A percentile compares a stretch with the other conserved stretches of the same genome.
phyloP scores from a whole-genome alignment of 1,284 basidiomycete species.

The Trichosporon asahii region DNA sequence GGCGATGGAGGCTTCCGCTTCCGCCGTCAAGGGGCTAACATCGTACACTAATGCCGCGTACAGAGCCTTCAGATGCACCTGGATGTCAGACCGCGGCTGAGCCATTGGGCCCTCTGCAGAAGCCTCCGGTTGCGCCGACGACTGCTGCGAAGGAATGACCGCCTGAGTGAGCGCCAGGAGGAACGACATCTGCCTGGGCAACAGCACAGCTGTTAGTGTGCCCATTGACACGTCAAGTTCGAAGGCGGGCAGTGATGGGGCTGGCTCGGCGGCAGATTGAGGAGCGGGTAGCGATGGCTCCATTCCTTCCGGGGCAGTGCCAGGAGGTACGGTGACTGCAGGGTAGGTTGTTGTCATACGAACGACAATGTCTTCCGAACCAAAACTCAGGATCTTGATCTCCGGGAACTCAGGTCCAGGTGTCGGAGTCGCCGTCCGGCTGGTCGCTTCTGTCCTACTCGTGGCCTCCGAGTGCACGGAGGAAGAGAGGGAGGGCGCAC shows the following conservation, averaged over 20 bases:
- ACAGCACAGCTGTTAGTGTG: slow-evolving; percentile 30
- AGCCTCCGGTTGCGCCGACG: neutral
- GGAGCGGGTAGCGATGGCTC: neutral
- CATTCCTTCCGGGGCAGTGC: neutral
- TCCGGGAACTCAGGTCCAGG: slow-evolving; percentile 14
- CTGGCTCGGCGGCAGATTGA: too few relatives aligned
- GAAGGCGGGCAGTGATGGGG: slow-evolving; percentile 23
- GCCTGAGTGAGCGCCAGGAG: slow-evolving; percentile 30
- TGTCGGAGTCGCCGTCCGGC: slow-evolving; percentile 33
- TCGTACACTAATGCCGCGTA: slow-evolving; percentile 38
- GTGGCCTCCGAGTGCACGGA: neutral
- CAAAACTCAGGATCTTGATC: slow-evolving; percentile 39
- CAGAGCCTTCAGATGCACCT: slow-evolving; percentile 33
- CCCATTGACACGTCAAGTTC: slow-evolving; percentile 31
- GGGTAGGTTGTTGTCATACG: slow-evolving; percentile 29
- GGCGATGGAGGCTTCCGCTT: slow-evolving; percentile 3
- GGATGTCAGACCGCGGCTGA: slow-evolving; percentile 27
- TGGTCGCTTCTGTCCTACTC: slow-evolving; percentile 7
- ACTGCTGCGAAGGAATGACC: neutral
- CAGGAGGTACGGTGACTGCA: neutral
- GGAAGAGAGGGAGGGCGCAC: neutral
- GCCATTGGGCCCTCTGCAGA: neutral
- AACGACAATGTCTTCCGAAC: slow-evolving; percentile 43
- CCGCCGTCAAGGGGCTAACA: slow-evolving; percentile 14
- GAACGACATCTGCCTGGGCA: slow-evolving; percentile 31